These are phyloP conservation scores for Chenopodium berlandieri DNA, from an alignment of 148 eudicot genomes.

Conservation along the genomic window DNA sequence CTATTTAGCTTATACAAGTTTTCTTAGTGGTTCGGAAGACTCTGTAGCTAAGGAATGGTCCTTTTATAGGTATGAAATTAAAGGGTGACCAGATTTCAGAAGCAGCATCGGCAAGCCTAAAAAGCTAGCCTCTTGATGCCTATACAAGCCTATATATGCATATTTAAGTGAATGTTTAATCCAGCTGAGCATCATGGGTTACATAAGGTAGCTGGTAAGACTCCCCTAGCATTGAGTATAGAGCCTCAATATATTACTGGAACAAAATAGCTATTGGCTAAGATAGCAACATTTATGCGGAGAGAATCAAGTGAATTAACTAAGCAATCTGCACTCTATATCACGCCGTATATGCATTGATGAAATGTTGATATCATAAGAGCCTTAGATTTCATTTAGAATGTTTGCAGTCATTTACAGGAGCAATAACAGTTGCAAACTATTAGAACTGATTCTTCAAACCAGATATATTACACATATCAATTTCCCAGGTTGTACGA, in stretches of 20 bases:
- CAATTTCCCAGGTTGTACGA: not conserved
- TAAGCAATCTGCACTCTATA: not conserved
- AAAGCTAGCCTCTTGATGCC: too few relatives aligned
- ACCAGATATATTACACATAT: not conserved
- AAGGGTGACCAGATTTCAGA: too few relatives aligned
- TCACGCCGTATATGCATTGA: not conserved
- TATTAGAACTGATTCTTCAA: not conserved
- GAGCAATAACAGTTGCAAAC: not conserved
- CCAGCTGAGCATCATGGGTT: not conserved
- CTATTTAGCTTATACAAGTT: too few relatives aligned
- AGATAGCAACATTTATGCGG: not conserved
- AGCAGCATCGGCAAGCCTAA: too few relatives aligned
- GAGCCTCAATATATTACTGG: not conserved
- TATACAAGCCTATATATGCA: too few relatives aligned
- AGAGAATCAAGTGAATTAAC: not conserved
- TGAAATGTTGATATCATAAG: not conserved
- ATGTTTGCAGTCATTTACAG: not conserved
- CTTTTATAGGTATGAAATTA: too few relatives aligned
- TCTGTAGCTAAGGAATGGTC: too few relatives aligned
- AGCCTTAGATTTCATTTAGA: not conserved
- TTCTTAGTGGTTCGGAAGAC: too few relatives aligned
- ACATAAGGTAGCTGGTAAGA: not conserved
- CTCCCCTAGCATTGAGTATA: not conserved
- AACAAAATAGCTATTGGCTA: not conserved
- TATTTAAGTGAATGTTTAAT: too few relatives aligned